These are phyloP conservation scores for Crepidotus variabilis DNA, from an alignment of 768 basidiomycete genomes.

Conservation along the genomic window DNA sequence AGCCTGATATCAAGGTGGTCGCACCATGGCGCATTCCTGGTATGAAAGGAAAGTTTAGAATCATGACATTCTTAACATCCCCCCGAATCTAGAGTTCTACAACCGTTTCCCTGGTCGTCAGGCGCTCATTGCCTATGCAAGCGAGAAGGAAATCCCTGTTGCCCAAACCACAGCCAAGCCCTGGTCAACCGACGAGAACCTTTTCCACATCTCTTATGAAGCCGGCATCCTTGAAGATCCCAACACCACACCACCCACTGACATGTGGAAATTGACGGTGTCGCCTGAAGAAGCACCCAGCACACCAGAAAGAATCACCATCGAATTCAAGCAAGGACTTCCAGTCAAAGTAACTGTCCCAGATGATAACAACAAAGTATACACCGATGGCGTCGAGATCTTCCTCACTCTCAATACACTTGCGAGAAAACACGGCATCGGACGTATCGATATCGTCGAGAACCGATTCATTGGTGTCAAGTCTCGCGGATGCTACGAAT, in stretches of 20 bases:
- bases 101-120: conserved; percentile 95
- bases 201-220: conserved; percentile 99
- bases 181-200: conserved; percentile 99
- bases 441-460: conserved; percentile 98
- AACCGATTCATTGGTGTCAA: conserved; percentile 99
- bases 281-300: conserved; percentile 79
- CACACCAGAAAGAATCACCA: conserved; percentile 71
- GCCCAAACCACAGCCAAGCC: conserved; percentile 95
- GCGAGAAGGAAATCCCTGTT: conserved; percentile 86
- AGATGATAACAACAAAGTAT: conserved; percentile 44
- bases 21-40: conserved; percentile 98
- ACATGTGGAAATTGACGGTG: conserved; percentile 99
- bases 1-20: conserved; percentile 98
- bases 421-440: conserved; percentile 92
- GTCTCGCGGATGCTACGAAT: conserved; percentile 99
- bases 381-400: conserved; percentile 93
- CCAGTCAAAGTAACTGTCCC: conserved; percentile 76
- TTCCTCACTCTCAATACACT: conserved; percentile 90
- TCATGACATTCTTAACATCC: neutral
- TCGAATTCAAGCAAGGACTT: conserved; percentile 86
- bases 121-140: conserved; percentile 88
- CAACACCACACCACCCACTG: conserved; percentile 84
- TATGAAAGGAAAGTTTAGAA: conserved; percentile 24
- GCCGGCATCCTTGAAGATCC: conserved; percentile 99
- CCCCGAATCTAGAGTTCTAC: conserved; percentile 72